Evolutionary conservation across 2,329 filamentous ascomycete genomes (phyloP), one percentile per base, ranked within the genome.

Genomic region (Aspergillus sp.): DNA sequence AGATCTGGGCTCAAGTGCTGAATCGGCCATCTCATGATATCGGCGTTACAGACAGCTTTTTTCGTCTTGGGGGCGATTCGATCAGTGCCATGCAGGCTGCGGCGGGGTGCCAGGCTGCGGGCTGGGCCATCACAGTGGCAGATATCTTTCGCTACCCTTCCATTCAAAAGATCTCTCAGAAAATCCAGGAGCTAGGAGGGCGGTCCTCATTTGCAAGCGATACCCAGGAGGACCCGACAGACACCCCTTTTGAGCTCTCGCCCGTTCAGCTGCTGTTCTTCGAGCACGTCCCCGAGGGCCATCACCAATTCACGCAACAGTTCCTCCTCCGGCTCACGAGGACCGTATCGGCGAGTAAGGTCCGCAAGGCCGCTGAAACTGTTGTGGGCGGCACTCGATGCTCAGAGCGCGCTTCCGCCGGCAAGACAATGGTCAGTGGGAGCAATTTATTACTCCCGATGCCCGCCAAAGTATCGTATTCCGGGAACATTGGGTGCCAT

Each of bases 11-110:
- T 0, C 7, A 50, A 8, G 42, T 38, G 1, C 42, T 62, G 8
- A 57, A 57, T 14, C 26, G 41, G 6, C 19, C 44, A 5, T 22
- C 26, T 2, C 41, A 45, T 2, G n/a, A 46, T 2, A 45, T 62
- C 5, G 53, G 52, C 3, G 24, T 47, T 6, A 49, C 46, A 2
- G 59, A 63, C 16, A 64, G 52, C 47, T 70, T 70, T 52, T 58
- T 63, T 33, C 46, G 50, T 11, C 45, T 60, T 7, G 60, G 62
- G 3, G 62, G 62, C 0, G 62, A 65, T 30, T 63, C 60, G 1
- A 49, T 65, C 42, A 56, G 45, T 14, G 61, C 60, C 1, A 64
- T 65, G 59, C 60, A 56, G 33, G 36, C 53, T 1, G 53, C 47
- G 2, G 44, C 54, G 2, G 24, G 52, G 3, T 53, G 52, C n/a